A percentile compares a stretch with the other conserved stretches of the same genome.
Conservation (phyloP, 805 yeast genomes). For the Starmerella roubikii region DNA sequence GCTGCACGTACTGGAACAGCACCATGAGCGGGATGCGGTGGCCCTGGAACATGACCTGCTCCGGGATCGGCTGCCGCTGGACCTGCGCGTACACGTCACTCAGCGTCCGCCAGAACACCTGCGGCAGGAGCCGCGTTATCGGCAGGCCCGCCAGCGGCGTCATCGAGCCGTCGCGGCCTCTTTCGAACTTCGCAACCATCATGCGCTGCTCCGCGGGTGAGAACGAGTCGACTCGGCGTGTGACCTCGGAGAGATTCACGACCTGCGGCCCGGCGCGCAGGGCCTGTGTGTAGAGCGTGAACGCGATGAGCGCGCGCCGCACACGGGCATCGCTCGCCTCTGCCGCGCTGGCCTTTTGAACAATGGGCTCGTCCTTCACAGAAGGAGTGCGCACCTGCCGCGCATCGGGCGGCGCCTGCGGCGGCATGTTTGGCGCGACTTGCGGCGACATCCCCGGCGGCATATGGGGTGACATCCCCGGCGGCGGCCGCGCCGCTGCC, state of each 20-base stretch:
- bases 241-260: conserved; percentile 6
- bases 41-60: conserved; percentile 5
- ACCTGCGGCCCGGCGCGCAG: conserved; percentile 9
- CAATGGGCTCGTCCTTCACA: too few species aligned
- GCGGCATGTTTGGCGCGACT: neutral
- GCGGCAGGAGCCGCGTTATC: conserved; percentile 9
- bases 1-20: conserved; percentile 16
- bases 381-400: too few species aligned
- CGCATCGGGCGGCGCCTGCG: too few species aligned
- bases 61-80: conserved; percentile 8
- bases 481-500: too few species aligned
- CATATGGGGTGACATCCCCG: too few species aligned
- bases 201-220: conserved; percentile 7
- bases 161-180: conserved; percentile 3
- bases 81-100: conserved; percentile 11
- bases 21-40: conserved; percentile 8
- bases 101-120: conserved; percentile 13
- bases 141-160: conserved; percentile 10
- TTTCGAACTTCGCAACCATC: conserved; percentile 15
- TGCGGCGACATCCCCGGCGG: too few species aligned
- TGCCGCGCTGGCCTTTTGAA: too few species aligned
- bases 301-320: conserved; percentile 10
- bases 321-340: neutral
- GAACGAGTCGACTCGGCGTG: conserved; percentile 12
- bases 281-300: conserved; percentile 13